These are phyloP conservation scores for Paramecium sonneborni DNA, from an alignment of 73 alveolate genomes.

Conservation along the genomic window DNA sequence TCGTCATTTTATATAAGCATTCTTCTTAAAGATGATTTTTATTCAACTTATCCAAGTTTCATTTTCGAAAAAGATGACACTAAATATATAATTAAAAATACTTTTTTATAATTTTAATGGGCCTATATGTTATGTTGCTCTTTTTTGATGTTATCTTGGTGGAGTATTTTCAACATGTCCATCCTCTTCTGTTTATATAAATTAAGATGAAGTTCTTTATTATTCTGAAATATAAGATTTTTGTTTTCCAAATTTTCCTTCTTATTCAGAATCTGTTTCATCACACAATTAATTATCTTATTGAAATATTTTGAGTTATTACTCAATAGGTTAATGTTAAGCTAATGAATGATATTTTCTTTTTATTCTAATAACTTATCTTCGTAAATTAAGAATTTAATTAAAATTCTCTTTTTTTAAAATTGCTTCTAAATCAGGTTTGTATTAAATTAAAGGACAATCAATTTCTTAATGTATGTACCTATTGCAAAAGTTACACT, in stretches of 20 bases:
- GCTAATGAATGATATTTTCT: neutral
- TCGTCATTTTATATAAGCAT: neutral
- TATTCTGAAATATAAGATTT: neutral
- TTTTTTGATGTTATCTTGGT: neutral
- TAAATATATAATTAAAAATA: neutral
- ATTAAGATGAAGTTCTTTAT: neutral
- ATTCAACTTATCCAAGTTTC: neutral
- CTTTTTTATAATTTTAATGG: neutral
- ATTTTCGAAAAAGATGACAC: neutral
- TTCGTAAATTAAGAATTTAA: neutral
- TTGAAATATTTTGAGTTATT: neutral
- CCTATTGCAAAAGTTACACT: slow-evolving; percentile 27
- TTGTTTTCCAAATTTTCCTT: neutral
- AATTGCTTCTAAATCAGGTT: slow-evolving; percentile 17
- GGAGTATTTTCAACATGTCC: neutral
- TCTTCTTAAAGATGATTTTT: neutral
- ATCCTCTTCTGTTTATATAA: neutral
- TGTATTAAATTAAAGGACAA: slow-evolving; percentile 9
- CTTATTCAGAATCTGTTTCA: neutral
- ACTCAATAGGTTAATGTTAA: neutral
- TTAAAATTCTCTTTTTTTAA: neutral
- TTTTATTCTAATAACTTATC: neutral
- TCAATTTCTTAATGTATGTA: slow-evolving; percentile 31
- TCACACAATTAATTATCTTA: neutral
- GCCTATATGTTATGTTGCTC: neutral